These are phyloP conservation scores for Yamadazyma laniorum DNA, from an alignment of 805 yeast species.

Conservation along the genomic window DNA sequence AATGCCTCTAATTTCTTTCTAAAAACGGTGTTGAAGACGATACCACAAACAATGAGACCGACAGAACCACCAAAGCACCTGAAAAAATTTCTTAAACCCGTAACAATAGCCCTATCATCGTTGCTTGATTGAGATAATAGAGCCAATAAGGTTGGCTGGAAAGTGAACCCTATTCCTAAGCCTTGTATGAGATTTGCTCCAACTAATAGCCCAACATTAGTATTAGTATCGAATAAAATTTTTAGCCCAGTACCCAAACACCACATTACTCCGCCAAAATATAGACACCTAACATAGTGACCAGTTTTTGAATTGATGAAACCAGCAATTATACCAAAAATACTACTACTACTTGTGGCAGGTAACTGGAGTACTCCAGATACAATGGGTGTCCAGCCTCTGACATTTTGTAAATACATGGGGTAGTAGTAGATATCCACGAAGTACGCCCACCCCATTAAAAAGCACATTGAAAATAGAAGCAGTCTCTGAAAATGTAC, in stretches of 20 bases:
- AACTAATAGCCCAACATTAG: conserved; percentile 31
- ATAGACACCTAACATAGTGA: conserved; percentile 41
- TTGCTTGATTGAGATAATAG: conserved; percentile 44
- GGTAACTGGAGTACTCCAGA: conserved; percentile 12
- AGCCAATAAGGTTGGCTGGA: conserved; percentile 57
- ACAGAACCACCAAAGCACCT: conserved; percentile 37
- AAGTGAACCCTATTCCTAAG: conserved; percentile 50
- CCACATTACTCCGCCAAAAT: conserved; percentile 46
- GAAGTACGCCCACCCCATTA: conserved; percentile 51
- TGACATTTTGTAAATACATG: conserved; percentile 25
- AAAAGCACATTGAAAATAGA: conserved; percentile 37
- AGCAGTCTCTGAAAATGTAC: conserved; percentile 36
- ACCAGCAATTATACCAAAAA: conserved; percentile 34
- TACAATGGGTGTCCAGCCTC: conserved; percentile 22
- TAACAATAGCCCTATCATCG: conserved; percentile 35
- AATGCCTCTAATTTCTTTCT: not conserved
- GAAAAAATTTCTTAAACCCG: conserved; percentile 31
- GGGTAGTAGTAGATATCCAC: conserved; percentile 46
- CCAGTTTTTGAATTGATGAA: conserved; percentile 41
- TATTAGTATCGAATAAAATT: conserved; percentile 26
- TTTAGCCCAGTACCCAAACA: conserved; percentile 40
- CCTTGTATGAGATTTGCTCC: conserved; percentile 18
- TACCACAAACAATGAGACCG: conserved; percentile 26
- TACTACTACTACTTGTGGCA: conserved; percentile 14
- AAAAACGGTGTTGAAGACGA: conserved; percentile 7